phyloP scores from a whole-genome alignment of 2,329 filamentous ascomycete genomes.

The Blastomyces emzantsi region DNA sequence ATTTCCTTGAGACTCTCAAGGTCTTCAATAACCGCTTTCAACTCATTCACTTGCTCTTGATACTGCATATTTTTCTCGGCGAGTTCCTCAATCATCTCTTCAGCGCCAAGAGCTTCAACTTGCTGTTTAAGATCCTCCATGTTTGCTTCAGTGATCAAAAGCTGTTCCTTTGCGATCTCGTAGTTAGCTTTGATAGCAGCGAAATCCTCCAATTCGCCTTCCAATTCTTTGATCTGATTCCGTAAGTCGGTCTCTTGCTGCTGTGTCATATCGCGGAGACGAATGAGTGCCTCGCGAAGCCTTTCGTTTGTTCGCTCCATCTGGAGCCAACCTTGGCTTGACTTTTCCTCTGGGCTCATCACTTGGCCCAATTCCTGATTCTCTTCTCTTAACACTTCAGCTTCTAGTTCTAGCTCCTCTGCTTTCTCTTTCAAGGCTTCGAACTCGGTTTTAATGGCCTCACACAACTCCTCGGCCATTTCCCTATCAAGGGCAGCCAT shows the following conservation, averaged over 20 bases:
- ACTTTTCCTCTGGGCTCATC: slow-evolving; percentile 79
- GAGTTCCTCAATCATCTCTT: slow-evolving; percentile 89
- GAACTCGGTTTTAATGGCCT: slow-evolving; percentile 70
- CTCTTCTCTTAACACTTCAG: slow-evolving; percentile 79
- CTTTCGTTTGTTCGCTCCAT: slow-evolving; percentile 87
- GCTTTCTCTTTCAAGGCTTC: slow-evolving; percentile 64
- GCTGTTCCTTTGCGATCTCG: slow-evolving; percentile 60
- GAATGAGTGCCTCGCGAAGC: slow-evolving; percentile 72
- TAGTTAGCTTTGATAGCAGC: slow-evolving; percentile 59
- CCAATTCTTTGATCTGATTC: slow-evolving; percentile 63
- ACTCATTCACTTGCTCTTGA: slow-evolving; percentile 71
- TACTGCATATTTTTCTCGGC: slow-evolving; percentile 79
- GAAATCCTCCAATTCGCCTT: slow-evolving; percentile 63
- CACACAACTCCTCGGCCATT: slow-evolving; percentile 90
- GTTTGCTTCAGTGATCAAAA: slow-evolving; percentile 61
- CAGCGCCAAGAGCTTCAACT: slow-evolving; percentile 78
- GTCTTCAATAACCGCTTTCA: slow-evolving; percentile 74
- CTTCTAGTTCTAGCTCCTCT: slow-evolving; percentile 80
- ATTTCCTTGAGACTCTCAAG: slow-evolving; percentile 84
- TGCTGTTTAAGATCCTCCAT: slow-evolving; percentile 84
- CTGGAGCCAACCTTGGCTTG: slow-evolving; percentile 80
- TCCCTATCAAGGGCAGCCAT: slow-evolving; percentile 83
- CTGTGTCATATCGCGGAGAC: slow-evolving; percentile 77
- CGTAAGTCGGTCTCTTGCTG: slow-evolving; percentile 73
- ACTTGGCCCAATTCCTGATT: slow-evolving; percentile 74